Percentiles rank a stretch among this genome's conserved stretches.
These are phyloP conservation scores for Musa schizocarpa DNA, from an alignment of 176 grass and related monocot genomes.

Conservation along the genomic window DNA sequence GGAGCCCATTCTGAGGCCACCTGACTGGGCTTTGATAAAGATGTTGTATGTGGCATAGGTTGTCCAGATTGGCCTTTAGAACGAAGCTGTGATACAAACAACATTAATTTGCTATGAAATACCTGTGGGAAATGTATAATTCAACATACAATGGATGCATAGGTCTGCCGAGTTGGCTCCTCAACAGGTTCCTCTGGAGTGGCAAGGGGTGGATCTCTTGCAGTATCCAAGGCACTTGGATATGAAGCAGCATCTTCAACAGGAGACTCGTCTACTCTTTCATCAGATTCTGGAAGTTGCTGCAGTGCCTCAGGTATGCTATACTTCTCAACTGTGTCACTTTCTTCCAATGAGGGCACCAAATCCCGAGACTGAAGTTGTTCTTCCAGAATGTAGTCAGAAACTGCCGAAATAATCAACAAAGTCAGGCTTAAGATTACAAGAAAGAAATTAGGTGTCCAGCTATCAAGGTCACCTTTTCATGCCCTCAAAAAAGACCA, in stretches of 20 bases:
- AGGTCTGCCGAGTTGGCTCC: constrained; percentile 79
- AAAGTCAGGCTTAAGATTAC: constrained; percentile 9
- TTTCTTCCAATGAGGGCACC: constrained; percentile 37
- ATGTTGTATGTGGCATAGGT: constrained; percentile 15
- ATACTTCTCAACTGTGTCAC: constrained; percentile 40
- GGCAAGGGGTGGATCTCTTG: constrained; percentile 31
- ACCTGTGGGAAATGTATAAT: background rate
- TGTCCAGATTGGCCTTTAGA: constrained; percentile 28
- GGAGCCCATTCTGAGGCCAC: constrained; percentile 26
- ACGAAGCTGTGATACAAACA: constrained; percentile 37
- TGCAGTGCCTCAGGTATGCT: constrained; percentile 44
- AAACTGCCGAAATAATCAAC: constrained; percentile 31
- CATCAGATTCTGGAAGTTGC: constrained; percentile 44
- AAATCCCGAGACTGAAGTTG: constrained; percentile 43
- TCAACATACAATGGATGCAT: constrained; percentile 37
- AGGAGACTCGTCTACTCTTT: constrained; percentile 40
- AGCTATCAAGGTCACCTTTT: background rate
- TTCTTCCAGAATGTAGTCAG: constrained; percentile 41
- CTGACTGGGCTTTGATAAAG: constrained; percentile 26
- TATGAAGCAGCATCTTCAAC: constrained; percentile 47
- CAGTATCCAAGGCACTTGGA: constrained; percentile 26
- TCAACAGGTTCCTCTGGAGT: constrained; percentile 48
- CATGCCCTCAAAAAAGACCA: background rate
- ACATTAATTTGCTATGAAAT: constrained; percentile 11
- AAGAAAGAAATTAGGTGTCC: background rate